Conservation (phyloP, 345 rosid species). For the Linum usitatissimum region DNA sequence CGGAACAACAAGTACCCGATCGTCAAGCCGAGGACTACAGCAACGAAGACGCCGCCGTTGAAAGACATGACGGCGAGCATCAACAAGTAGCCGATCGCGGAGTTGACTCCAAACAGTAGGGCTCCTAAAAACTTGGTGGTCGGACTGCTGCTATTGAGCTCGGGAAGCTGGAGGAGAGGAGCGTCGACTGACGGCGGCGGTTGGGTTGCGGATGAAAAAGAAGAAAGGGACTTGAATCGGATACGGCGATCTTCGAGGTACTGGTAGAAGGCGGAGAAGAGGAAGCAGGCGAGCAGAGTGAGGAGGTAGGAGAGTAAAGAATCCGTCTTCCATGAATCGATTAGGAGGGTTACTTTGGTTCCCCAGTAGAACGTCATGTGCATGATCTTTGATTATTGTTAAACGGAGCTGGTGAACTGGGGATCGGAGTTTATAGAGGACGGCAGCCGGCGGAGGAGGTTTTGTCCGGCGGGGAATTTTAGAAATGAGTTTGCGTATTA, state of each 20-base stretch:
- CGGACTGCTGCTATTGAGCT: slow-evolving; percentile 10
- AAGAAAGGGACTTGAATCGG: slow-evolving; percentile 31
- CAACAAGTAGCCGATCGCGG: slow-evolving; percentile 63
- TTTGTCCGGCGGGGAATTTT: too few species aligned
- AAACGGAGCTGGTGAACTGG: too few species aligned
- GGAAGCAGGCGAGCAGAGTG: slow-evolving; percentile 55
- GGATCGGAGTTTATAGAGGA: too few species aligned
- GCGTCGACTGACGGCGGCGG: slow-evolving; percentile 18
- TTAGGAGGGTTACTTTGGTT: slow-evolving; percentile 48
- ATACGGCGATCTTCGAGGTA: slow-evolving; percentile 51
- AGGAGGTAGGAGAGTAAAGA: slow-evolving; percentile 52
- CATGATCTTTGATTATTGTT: slow-evolving; percentile 52
- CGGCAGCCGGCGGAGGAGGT: too few species aligned
- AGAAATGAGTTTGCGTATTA: too few species aligned
- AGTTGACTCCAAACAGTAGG: slow-evolving; percentile 47
- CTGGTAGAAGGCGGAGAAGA: slow-evolving; percentile 53
- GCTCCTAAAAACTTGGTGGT: slow-evolving; percentile 27
- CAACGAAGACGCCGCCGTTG: slow-evolving; percentile 74
- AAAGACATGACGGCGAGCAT: slow-evolving; percentile 85
- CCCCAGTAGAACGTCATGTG: slow-evolving; percentile 95
- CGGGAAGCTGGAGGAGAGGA: slow-evolving; percentile 4
- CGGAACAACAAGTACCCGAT: slow-evolving; percentile 52
- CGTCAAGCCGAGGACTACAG: slow-evolving; percentile 50
- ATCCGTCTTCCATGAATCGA: slow-evolving; percentile 59
- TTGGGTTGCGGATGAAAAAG: background rate